Evolutionary conservation across 176 grass and related monocot genomes (phyloP).

Genomic region (Ampelocalamus luodianensis): DNA sequence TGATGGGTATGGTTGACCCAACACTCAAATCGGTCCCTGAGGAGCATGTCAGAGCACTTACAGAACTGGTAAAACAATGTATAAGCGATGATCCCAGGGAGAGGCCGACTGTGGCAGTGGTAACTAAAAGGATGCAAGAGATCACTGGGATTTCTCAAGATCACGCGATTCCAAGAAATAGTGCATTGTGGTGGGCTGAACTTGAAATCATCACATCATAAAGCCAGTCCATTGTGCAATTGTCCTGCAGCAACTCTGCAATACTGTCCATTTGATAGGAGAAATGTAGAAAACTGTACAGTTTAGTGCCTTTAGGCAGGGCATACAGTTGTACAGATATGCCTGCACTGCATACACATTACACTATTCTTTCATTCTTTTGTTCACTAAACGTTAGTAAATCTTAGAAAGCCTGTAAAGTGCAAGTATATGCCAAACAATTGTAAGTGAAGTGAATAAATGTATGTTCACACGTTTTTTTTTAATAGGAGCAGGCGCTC

Average conservation of each 20-base stretch:
- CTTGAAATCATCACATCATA: constrained; percentile 75
- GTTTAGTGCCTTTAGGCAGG: constrained; percentile 16
- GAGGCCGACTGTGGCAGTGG: constrained; percentile 59
- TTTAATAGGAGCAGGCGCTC: too few relatives aligned
- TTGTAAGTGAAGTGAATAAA: too few relatives aligned
- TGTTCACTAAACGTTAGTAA: not conserved
- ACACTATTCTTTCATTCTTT: constrained; percentile 51
- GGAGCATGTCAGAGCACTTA: constrained; percentile 55
- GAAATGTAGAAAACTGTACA: constrained; percentile 38
- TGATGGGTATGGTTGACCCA: constrained; percentile 71
- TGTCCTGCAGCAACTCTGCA: not conserved
- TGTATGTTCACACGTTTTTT: not conserved
- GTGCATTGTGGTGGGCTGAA: constrained; percentile 86
- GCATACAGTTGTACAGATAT: too few relatives aligned
- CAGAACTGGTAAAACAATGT: constrained; percentile 64
- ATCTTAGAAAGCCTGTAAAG: constrained; percentile 16
- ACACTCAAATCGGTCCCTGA: constrained; percentile 66
- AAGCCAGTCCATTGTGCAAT: not conserved
- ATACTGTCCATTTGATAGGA: not conserved
- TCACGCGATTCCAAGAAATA: constrained; percentile 54
- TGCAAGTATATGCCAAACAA: too few relatives aligned
- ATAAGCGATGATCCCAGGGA: constrained; percentile 51
- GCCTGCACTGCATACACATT: not conserved
- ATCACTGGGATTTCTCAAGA: constrained; percentile 69
- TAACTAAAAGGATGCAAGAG: constrained; percentile 60